These are phyloP conservation scores for Cynara cardunculus DNA, from an alignment of 129 eudicot species.

Conservation along the genomic window DNA sequence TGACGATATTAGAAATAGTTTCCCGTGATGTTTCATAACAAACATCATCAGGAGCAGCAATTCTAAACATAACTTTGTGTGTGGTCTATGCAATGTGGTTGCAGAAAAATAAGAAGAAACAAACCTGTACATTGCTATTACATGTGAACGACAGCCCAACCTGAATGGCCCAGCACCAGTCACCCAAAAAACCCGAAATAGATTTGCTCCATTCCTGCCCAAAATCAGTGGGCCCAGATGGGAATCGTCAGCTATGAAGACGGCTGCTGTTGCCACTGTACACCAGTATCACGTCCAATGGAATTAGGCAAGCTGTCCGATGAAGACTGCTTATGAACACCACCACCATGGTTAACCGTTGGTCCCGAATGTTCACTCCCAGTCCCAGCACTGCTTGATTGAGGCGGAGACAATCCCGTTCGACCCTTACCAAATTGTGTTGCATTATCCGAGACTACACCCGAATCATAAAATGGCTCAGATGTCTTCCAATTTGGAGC, in stretches of 20 bases:
- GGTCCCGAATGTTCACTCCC: constrained; percentile 31
- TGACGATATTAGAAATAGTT: no score
- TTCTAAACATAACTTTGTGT: no score
- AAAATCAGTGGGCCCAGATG: constrained; percentile 32
- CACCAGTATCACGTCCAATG: constrained; percentile 33
- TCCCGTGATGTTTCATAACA: no score
- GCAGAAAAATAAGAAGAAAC: constrained; percentile 10
- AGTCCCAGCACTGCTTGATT: constrained; percentile 21
- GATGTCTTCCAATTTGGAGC: constrained; percentile 36
- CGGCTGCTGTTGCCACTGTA: constrained; percentile 47
- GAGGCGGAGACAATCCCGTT: constrained; percentile 26
- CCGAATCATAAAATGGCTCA: constrained; percentile 41
- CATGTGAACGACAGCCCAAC: constrained; percentile 41
- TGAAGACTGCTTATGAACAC: constrained; percentile 31
- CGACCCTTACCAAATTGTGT: constrained; percentile 25
- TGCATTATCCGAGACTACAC: constrained; percentile 26
- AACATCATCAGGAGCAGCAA: no score
- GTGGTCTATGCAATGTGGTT: neutral
- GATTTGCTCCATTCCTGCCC: constrained; percentile 33
- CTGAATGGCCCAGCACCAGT: constrained; percentile 18
- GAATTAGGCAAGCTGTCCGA: constrained; percentile 30
- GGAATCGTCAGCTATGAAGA: constrained; percentile 27
- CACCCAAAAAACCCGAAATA: constrained; percentile 9
- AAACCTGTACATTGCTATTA: constrained; percentile 62
- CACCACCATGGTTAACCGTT: constrained; percentile 30